Conservation (phyloP, 768 basidiomycete genomes). For the Russula earlei region DNA sequence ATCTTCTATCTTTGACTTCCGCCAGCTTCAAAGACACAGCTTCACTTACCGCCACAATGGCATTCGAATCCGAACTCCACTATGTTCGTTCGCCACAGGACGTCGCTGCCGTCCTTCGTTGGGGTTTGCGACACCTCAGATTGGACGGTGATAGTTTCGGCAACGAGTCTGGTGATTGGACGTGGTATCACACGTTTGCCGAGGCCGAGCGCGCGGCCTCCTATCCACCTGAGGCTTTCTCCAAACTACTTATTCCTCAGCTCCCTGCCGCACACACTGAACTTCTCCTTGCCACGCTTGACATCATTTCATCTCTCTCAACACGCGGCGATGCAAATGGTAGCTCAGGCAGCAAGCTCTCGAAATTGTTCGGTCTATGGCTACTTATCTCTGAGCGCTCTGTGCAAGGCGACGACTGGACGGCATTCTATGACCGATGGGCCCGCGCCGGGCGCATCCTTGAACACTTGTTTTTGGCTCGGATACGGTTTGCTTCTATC, state of each 20-base stretch:
- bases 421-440: slow-evolving; percentile 63
- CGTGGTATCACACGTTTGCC: slow-evolving; percentile 62
- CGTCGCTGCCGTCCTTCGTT: slow-evolving; percentile 70
- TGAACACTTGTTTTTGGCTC: slow-evolving; percentile 68
- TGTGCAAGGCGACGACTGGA: slow-evolving; percentile 48
- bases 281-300: slow-evolving; percentile 47
- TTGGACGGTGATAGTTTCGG: slow-evolving; percentile 55
- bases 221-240: slow-evolving; percentile 59
- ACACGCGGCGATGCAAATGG: slow-evolving; percentile 64
- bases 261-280: slow-evolving; percentile 50
- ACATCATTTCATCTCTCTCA: slow-evolving; percentile 59
- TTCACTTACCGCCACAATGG: slow-evolving; percentile 39
- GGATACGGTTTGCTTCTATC: slow-evolving; percentile 45
- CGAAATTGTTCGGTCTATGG: slow-evolving; percentile 69
- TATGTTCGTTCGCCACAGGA: slow-evolving; percentile 65
- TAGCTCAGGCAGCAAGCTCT: slow-evolving; percentile 68
- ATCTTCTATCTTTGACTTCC: slow-evolving; percentile 52
- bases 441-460: slow-evolving; percentile 60
- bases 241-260: slow-evolving; percentile 48
- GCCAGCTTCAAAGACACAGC: slow-evolving; percentile 38
- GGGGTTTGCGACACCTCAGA: slow-evolving; percentile 68
- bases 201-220: slow-evolving; percentile 46
- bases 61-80: slow-evolving; percentile 57
- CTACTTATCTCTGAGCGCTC: slow-evolving; percentile 43
- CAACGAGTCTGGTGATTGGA: slow-evolving; percentile 34